Conservation (phyloP, 1,284 basidiomycete species). For the Porodaedalea pini region DNA sequence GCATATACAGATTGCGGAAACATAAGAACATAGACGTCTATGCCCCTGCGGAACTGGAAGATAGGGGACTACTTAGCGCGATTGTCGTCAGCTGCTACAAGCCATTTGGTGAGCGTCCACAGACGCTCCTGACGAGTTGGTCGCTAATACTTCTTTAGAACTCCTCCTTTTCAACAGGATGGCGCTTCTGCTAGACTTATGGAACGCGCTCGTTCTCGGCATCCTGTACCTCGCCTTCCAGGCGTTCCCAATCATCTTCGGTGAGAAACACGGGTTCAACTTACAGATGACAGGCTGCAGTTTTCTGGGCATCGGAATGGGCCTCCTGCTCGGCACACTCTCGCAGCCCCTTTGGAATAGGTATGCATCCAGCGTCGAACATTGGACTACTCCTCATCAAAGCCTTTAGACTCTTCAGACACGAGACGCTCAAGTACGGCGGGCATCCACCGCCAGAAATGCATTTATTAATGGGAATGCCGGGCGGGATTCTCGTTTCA, state of each 20-base stretch:
- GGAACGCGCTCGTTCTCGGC: constrained; percentile 64
- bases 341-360: constrained; percentile 65
- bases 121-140: not conserved
- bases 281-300: constrained; percentile 58
- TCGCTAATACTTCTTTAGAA: constrained; percentile 39
- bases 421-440: constrained; percentile 32
- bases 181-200: constrained; percentile 66
- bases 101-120: constrained; percentile 62
- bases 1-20: constrained; percentile 33
- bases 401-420: constrained; percentile 30
- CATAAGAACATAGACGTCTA: constrained; percentile 40
- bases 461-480: constrained; percentile 62
- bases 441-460: constrained; percentile 67
- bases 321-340: constrained; percentile 53
- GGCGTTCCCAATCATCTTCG: constrained; percentile 70
- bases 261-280: constrained; percentile 55
- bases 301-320: constrained; percentile 72
- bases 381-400: not conserved
- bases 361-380: constrained; percentile 32
- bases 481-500: constrained; percentile 67
- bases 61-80: constrained; percentile 37
- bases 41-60: constrained; percentile 28
- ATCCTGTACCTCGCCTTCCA: constrained; percentile 75
- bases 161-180: constrained; percentile 71
- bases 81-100: constrained; percentile 55